Evolutionary conservation across 2,329 filamentous ascomycete species (phyloP), one percentile per base, ranked within the genome.

Genomic region (Eutypa lata): DNA sequence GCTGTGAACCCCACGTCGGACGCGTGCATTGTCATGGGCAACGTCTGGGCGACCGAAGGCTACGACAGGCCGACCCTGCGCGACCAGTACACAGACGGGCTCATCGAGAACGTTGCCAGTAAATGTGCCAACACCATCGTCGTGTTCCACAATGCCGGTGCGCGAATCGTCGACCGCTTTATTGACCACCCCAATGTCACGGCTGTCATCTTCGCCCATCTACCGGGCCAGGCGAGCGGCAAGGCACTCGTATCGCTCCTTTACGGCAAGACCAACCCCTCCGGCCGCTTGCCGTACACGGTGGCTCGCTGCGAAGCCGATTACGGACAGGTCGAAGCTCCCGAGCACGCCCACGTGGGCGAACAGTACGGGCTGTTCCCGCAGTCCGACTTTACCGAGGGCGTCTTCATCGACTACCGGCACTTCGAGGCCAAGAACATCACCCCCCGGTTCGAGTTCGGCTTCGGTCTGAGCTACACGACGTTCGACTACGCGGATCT

Each of bases 31-130:
- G 76, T 79, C 0, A 73, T 80, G 56, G 73, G 79, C 59, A 81
- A 80, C 62, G 72, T 66, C 37, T 83, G 86, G 68, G 78, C 82
- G 2, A 82, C 84, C 0, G 87, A 90, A 67, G 86, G 85, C 1
- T 83, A 75, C 59, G 71, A 83, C 53, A 71, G 76, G 56, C 68
- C 76, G 3, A 74, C 73, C 21, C 74, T 88, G 50, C 75, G 77
- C 46, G 85, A 88, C 61, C 84, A 82, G 54, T 75, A 76, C 18
- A 76, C 73, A 10, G 76, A 81, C 51, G 59, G 59, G 1, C 64
- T 80, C 0, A 71, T 81, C 10, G 60, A 61, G 1, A 76, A 74
- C 38, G 73, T 80, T 0, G 77, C 78, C 2, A 63, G 63, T 3
- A 69, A 72, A 46, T 80, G 76, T 60, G 68, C 69, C 49, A 79